phyloP scores from a whole-genome alignment of 2,329 filamentous ascomycete genomes.

The Aureobasidium sp. region DNA sequence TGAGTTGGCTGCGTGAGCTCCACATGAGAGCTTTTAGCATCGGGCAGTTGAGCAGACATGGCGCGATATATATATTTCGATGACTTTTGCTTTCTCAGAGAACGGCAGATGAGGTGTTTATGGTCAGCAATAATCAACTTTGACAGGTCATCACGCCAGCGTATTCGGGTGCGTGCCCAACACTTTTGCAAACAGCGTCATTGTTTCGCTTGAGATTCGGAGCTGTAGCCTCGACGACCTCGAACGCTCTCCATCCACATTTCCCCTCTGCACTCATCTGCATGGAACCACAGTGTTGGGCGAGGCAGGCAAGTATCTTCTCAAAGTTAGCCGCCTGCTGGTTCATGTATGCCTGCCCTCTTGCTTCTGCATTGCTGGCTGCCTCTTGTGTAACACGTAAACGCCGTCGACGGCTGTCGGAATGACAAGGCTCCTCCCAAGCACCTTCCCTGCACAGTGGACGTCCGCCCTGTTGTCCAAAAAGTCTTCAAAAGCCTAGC shows the following conservation, averaged over 20 bases:
- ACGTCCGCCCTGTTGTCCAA: background rate
- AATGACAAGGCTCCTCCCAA: conserved; percentile 1
- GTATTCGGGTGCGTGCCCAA: background rate
- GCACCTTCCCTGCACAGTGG: background rate
- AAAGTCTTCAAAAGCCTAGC: background rate
- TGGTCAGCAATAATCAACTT: background rate
- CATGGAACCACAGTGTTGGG: background rate
- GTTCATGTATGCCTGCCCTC: background rate
- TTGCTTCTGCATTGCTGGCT: background rate
- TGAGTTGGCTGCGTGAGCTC: conserved; percentile 49
- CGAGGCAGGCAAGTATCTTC: background rate
- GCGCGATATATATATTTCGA: background rate
- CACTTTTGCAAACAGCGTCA: conserved; percentile 6
- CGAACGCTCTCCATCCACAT: background rate
- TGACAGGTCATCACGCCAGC: background rate
- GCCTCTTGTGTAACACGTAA: conserved; percentile 8
- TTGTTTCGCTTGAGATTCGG: background rate
- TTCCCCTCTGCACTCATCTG: background rate
- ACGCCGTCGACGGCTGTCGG: background rate
- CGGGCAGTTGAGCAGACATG: conserved; percentile 4
- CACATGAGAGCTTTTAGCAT: conserved; percentile 34
- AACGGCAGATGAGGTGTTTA: background rate
- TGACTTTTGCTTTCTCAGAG: background rate
- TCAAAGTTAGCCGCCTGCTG: background rate
- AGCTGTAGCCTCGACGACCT: conserved; percentile 1